Evolutionary conservation across 768 basidiomycete species (phyloP), one percentile per base, ranked within the genome.

Genomic region (Mycena polygramma): DNA sequence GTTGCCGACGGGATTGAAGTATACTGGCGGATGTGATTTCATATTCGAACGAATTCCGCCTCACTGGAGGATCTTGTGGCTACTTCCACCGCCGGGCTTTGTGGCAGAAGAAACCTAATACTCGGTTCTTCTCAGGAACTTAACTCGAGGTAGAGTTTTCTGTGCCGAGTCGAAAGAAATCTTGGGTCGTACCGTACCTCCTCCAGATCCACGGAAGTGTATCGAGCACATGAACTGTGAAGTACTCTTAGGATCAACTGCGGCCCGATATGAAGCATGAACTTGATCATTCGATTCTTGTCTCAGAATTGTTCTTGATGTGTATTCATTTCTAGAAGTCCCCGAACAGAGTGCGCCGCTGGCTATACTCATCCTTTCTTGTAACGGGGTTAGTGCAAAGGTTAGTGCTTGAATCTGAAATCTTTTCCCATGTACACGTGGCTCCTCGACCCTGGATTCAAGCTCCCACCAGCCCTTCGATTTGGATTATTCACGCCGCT

Each of bases 361-460:
- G 15, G 26, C 15, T 36, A 54, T 55, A 20, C 35, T 55, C 54
- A 37, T 55, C 37, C 54, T 55, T 39, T 39, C 36, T 39, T 37
- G 15, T 35, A 54, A 35, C 52, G 52, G 30, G 52, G 54, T 55
- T 37, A 39, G 36, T 55, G 36, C 54, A 55, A 55, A 55, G 54
- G 19, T 59, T 46, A 59, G 57, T 58, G 57, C 39, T 22, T 17
- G 4, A 39, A 58, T 24, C 48, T 24, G 48, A 22, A 48, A 24
- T 49, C 37, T 41, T 41, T 58, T 45, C 37, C 48, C 48, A 49
- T 11, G 57, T 22, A 57, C 37, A n/a, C 55, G 39, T 26, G 30
- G 30, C 43, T 45, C 26, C 14, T 13, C 9, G 17, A 20, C 26
- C 52, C 24, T 24, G 30, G 26, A 17, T 15, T 13, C 24, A 13